Base-by-base conservation (phyloP, 2,329 filamentous ascomycete genomes). In the Madurella fahalii region DNA sequence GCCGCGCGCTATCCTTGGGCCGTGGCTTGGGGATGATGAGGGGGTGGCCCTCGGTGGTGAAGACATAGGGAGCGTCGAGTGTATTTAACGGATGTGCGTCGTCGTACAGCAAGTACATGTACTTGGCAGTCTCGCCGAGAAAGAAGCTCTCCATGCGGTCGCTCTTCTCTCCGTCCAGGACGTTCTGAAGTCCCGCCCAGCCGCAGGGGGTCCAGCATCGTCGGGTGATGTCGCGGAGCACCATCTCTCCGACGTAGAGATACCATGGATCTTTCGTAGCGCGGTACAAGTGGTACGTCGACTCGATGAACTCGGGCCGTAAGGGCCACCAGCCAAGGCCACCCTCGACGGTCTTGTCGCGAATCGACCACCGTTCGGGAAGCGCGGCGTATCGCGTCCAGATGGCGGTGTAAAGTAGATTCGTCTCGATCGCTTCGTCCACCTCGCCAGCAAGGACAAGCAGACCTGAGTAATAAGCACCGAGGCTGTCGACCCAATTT, bases 71-170 rank as follows among this genome's bases (percentile, higher is more conserved):
- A 0, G 86, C 85, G 70, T 97, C 94, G 40, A 95, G 74, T 17
- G 83, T 85, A 70, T 97, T 97, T 41, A 99, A 74, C 0, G 92
- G 90, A 71, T 97, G 94, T 13, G 85, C 80, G 4, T 85, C 80
- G 61, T 95, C 89, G 69, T 95, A 97, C 2, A 97, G 81, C 52
- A 99, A 75, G 69, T 95, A 97, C 59, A 99, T 77, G 69, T 99
- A 99, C 71, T 97, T 96, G 43, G 90, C 86, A 1, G 94, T 99
- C 72, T 99, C 94, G 13, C 94, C 93, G 1, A 99, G 79, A 66
- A 97, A 97, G 77, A 97, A 99, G 68, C 93, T 97, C 72, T 99
- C 94, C 94, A 97, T 97, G 34, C 94, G 87, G 68, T 99, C 92
- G 63, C 83, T 89, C 71, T 90, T 84, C 71, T 96, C 90, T 3